phyloP scores from a whole-genome alignment of 306 rosid genomes.

The Elaeagnus macrophylla region DNA sequence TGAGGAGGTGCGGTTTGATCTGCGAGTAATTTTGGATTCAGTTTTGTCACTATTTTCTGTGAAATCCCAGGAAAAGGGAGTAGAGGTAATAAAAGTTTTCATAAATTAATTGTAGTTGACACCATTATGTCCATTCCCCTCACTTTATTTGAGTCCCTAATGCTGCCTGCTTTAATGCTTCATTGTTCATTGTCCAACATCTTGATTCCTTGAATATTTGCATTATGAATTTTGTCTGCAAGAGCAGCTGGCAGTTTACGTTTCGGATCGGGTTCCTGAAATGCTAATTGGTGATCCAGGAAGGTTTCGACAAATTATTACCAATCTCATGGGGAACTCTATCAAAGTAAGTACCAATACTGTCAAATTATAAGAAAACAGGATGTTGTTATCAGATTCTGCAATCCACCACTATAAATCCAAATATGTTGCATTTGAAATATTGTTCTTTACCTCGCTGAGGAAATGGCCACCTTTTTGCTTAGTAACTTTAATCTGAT shows the following conservation, averaged over 20 bases:
- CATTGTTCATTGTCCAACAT: constrained; percentile 19
- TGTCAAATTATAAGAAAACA: background rate
- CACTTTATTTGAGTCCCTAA: background rate
- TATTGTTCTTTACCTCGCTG: background rate
- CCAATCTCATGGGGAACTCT: constrained; percentile 83
- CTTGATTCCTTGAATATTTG: too few relatives aligned
- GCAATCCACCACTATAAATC: background rate
- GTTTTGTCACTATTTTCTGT: constrained; percentile 83
- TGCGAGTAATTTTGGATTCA: constrained; percentile 74
- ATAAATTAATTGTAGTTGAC: background rate
- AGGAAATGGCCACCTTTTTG: constrained; percentile 1
- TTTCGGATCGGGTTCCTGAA: constrained; percentile 75
- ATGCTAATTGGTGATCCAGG: constrained; percentile 78
- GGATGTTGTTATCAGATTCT: background rate
- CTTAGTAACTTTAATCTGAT: constrained; percentile 18
- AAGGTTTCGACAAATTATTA: constrained; percentile 80
- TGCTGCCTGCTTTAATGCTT: constrained; percentile 1
- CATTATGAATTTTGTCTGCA: constrained; percentile 23
- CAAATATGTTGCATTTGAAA: background rate
- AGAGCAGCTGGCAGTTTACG: constrained; percentile 69
- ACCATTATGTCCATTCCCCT: background rate
- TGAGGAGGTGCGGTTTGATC: constrained; percentile 73
- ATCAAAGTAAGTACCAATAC: constrained; percentile 47
- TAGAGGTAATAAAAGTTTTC: constrained; percentile 60
- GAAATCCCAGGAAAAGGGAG: constrained; percentile 88